A percentile compares a stretch with the other conserved stretches of the same genome.
Conservation (phyloP, 1,284 basidiomycete species). For the Apiotrichum sp. region DNA sequence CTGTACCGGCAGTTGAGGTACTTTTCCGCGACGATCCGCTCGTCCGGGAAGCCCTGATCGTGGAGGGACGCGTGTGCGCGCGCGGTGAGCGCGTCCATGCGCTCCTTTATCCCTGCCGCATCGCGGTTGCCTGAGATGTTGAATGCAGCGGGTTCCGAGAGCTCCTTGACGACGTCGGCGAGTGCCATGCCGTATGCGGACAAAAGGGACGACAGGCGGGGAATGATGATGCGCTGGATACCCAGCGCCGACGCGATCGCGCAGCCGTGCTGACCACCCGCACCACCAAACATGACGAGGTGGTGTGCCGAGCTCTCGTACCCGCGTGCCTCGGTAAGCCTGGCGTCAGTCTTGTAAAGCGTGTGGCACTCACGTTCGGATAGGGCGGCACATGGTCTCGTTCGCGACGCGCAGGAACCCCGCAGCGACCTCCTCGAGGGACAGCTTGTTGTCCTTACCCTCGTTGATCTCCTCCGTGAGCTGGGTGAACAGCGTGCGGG, state of each 20-base stretch:
- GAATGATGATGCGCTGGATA: constrained; percentile 37
- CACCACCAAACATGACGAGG: constrained; percentile 39
- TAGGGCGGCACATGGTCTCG: constrained; percentile 41
- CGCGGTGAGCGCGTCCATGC: constrained; percentile 23
- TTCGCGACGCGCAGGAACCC: constrained; percentile 37
- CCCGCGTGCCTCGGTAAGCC: constrained; percentile 35
- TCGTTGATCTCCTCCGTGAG: constrained; percentile 48
- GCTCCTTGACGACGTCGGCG: constrained; percentile 36
- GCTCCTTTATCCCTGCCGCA: constrained; percentile 16
- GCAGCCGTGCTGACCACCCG: constrained; percentile 39
- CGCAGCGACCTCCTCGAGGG: constrained; percentile 31
- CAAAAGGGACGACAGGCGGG: constrained; percentile 33
- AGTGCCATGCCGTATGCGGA: constrained; percentile 41
- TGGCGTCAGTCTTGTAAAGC: constrained; percentile 3
- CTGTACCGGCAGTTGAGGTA: constrained; percentile 39
- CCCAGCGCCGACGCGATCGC: constrained; percentile 31
- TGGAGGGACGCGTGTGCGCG: constrained; percentile 61
- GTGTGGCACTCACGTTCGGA: constrained; percentile 20
- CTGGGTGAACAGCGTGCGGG: constrained; percentile 39
- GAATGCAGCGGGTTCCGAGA: constrained; percentile 31
- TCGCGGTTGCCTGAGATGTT: constrained; percentile 20
- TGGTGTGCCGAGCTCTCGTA: constrained; percentile 31
- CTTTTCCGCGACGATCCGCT: constrained; percentile 64
- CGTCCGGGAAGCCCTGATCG: constrained; percentile 71
- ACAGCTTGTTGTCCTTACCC: constrained; percentile 24